Base-by-base conservation (phyloP, 2,329 filamentous ascomycete genomes). In the Sporothrix schenckii region DNA sequence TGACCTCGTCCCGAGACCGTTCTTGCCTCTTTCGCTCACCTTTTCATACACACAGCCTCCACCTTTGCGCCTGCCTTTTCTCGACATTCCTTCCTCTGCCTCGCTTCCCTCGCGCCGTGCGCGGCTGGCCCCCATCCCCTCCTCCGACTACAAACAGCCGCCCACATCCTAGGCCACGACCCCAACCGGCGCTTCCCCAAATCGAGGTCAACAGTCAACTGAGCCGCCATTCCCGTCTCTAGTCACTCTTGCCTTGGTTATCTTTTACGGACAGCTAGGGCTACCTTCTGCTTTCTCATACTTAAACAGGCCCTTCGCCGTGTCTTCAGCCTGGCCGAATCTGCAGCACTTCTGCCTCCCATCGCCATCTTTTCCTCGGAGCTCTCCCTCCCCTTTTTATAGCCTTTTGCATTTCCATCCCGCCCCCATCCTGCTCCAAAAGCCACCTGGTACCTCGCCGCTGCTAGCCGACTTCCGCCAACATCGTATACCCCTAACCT, bases 181-280 rank as follows among this genome's bases (percentile, higher is more conserved):
- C 44, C 63, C 44, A 67, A 54, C 65, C n/a, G 65, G 65, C 65
- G 65, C 65, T 50, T 52, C 24, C 50, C 34, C 34, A 54, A 56
- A 44, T 54, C 34, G n/a, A 67, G 39, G 19, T 52, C 50, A 53
- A 44, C 65, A 66, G 11, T 47, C 63, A 66, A 66, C 63, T 50
- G 65, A 67, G 65, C 65, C 66, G 66, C 41, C 68, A 21, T 52
- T 69, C 34, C 44, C 56, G 52, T 52, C 44, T 27, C 44, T 52
- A 11, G 21, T 58, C 66, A 16, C 19, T 47, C 30, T 53, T 39
- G 24, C 49, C 47, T 56, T 53, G 41, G 54, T 34, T 5, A 30
- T 3, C 14, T 19, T 27, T 61, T 16, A 14, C 34, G 53, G 21
- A 41, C 30, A 66, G n/a, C 65, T 56, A 21, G 3, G 14, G 47